Conservation (phyloP, 2,329 filamentous ascomycete species). For the Eurotiales sp. region DNA sequence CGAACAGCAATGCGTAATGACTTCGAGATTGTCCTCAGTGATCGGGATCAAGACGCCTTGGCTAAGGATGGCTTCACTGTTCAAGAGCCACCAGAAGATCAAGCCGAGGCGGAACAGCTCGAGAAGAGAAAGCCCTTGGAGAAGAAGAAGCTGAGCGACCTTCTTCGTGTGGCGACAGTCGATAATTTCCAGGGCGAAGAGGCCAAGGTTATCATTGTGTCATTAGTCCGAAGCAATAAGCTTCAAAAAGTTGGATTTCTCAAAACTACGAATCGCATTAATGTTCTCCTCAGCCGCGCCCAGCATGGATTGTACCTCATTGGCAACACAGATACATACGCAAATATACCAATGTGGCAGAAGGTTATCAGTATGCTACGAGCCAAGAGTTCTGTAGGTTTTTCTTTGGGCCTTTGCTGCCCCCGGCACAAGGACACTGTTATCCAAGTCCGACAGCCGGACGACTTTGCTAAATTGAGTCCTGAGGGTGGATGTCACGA, state of each 20-base stretch:
- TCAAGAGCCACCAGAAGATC: no score
- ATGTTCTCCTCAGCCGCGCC: constrained; percentile 66
- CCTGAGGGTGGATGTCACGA: no score
- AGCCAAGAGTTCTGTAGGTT: constrained; percentile 46
- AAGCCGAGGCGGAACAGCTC: no score
- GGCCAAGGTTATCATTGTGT: constrained; percentile 66
- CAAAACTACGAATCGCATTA: constrained; percentile 62
- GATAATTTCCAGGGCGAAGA: constrained; percentile 80
- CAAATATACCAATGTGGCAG: constrained; percentile 60
- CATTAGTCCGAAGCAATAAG: constrained; percentile 66
- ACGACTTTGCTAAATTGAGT: no score
- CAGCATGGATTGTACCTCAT: constrained; percentile 69
- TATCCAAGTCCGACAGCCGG: no score
- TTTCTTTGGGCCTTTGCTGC: constrained; percentile 54
- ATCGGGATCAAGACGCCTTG: no score
- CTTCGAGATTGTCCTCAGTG: no score
- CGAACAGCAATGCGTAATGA: no score
- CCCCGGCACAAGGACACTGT: constrained; percentile 49
- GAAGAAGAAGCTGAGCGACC: constrained; percentile 47
- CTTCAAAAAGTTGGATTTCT: constrained; percentile 61
- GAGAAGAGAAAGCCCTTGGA: background rate
- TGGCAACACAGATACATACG: constrained; percentile 60
- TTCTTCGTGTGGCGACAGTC: constrained; percentile 59
- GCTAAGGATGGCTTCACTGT: no score
- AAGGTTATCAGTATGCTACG: constrained; percentile 54